phyloP scores from a whole-genome alignment of 352 stramenopile species.

The Phytophthora boehmeriae region DNA sequence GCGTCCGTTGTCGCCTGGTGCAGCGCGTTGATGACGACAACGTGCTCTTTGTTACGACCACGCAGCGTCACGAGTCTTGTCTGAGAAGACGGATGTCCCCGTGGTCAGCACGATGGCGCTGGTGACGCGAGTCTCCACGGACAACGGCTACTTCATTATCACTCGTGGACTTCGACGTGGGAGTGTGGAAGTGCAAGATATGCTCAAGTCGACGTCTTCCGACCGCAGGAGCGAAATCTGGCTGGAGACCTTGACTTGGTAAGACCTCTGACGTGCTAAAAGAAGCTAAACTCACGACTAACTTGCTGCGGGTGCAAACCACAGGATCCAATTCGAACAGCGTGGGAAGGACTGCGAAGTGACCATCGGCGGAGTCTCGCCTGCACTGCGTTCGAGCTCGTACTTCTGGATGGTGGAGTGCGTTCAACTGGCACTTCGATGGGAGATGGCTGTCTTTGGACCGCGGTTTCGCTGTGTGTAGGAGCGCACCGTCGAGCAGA shows the following conservation, averaged over 20 bases:
- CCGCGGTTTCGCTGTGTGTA: conserved; percentile 24
- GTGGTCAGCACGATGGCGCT: conserved; percentile 32
- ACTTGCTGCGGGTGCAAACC: conserved; percentile 1
- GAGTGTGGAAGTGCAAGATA: conserved; percentile 34
- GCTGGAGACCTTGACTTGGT: conserved; percentile 35
- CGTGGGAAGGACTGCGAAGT: conserved; percentile 38
- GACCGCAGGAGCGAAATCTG: conserved; percentile 26
- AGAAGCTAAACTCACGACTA: not conserved
- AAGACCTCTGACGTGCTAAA: not conserved
- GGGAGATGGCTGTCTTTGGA: conserved; percentile 43
- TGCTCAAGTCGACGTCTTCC: conserved; percentile 8
- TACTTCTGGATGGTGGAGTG: conserved; percentile 53
- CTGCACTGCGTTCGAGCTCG: conserved; percentile 42
- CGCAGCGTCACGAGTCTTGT: conserved; percentile 26
- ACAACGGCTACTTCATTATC: conserved; percentile 31
- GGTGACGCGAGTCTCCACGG: conserved; percentile 27
- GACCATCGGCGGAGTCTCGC: conserved; percentile 39
- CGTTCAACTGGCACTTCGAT: conserved; percentile 43
- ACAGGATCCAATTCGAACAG: conserved; percentile 40
- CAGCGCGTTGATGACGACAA: conserved; percentile 43
- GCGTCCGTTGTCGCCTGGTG: conserved; percentile 32
- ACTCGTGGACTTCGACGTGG: conserved; percentile 43
- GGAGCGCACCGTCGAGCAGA: not conserved
- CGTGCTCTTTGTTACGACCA: conserved; percentile 36
- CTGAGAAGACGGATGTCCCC: conserved; percentile 29